Evolutionary conservation across 345 rosid species (phyloP), one percentile per base, ranked within the genome.

Genomic region (Populus nigra): DNA sequence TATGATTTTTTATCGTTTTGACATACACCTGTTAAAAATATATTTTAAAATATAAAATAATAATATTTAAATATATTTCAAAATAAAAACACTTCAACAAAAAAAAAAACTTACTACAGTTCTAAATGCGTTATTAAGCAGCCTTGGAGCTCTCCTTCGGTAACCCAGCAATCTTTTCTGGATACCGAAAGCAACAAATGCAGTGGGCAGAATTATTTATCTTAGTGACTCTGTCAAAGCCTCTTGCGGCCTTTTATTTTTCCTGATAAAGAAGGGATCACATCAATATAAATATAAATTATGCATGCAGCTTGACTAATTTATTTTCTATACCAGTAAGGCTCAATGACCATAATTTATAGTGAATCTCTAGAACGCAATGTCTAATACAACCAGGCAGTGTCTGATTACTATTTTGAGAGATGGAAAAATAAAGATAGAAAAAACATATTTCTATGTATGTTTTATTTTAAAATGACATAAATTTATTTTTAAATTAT

Each of bases 21-120:
- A 4, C 3, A 0, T 4, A 33, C 4, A 3, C 0, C 0, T 33
- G 4, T 33, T 0, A 33, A 33, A 33, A 4, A 33, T 4, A 33
- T 3, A 0, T 33, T 33, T 33, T 33, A 0, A 4, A 33, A 33
- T 3, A 33, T 33, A 33, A 33, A 33, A 33, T 33, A 33, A 4
- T 27, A 27, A 0, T 27, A 27, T 33, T 4, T 33, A 4, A 33
- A 33, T 4, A 4, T 4, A 4, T 33, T 33, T 33, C 3, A 33
- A 33, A 33, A 33, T 33, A 4, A 33, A 4, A 31, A 31, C 3
- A 31, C 4, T 31, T 3, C 1, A 31, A 31, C 2, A 31, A 31
- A 31, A 2, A 31, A 31, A 31, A 31, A 31, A 2, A 31, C 0
- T 3, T 3, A 27, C 1, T 27, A 27, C 27, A 27, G 27, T 3